Evolutionary conservation across 495 filamentous ascomycete species (phyloP).

Genomic region (Neurospora tetrasperma): DNA sequence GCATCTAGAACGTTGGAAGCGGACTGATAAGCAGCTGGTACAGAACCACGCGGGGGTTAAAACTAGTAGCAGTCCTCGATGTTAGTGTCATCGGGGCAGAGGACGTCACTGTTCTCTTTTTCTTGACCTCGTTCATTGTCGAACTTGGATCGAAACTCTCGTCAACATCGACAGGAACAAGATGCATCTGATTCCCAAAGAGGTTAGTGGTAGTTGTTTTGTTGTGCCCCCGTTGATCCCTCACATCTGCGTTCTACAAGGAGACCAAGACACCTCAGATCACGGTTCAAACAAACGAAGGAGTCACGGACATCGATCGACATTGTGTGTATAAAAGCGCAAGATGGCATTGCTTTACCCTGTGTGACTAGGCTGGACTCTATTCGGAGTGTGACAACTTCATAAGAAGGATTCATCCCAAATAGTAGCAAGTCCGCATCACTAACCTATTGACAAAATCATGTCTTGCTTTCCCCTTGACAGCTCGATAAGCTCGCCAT

Average conservation of each 20-base stretch:
- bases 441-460: conserved; percentile 8
- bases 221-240: not conserved
- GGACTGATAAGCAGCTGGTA: not conserved
- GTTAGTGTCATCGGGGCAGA: not conserved
- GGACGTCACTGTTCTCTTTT: not conserved
- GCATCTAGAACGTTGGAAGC: not conserved
- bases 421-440: not conserved
- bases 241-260: not conserved
- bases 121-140: not conserved
- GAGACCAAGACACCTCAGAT: not conserved
- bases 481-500: conserved; percentile 95
- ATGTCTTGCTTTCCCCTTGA: not conserved
- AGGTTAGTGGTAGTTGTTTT: conserved; percentile 44
- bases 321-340: not conserved
- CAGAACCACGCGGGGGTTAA: not conserved
- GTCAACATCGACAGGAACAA: conserved; percentile 1
- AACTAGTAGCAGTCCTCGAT: not conserved
- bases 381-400: not conserved
- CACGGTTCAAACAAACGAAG: not conserved
- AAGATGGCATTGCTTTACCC: not conserved
- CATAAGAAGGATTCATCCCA: not conserved
- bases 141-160: not conserved
- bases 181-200: conserved; percentile 83
- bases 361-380: not conserved
- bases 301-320: not conserved